Conservation (phyloP, 306 rosid genomes). For the Sicyos edulis region DNA sequence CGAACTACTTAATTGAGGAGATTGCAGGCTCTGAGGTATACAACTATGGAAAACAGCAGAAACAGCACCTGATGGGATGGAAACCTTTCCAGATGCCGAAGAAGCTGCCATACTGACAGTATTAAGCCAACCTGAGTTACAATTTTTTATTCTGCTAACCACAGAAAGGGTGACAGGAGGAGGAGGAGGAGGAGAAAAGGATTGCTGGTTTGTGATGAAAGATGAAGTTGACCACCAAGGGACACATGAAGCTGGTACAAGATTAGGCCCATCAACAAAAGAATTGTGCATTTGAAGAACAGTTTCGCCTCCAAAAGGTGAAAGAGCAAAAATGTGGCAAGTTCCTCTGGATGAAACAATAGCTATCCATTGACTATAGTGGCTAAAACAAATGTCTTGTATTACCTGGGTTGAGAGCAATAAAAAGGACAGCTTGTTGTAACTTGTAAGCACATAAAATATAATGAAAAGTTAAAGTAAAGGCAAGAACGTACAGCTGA, state of each 20-base stretch:
- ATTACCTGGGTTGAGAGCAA: constrained; percentile 51
- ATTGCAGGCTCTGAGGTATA: constrained; percentile 39
- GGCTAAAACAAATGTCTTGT: constrained; percentile 88
- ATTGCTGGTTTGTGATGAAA: constrained; percentile 56
- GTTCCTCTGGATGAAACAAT: constrained; percentile 80
- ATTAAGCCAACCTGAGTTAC: constrained; percentile 75
- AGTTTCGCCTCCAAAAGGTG: constrained; percentile 83
- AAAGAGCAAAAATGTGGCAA: constrained; percentile 70
- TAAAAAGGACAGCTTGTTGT: constrained; percentile 15
- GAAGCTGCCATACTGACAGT: constrained; percentile 82
- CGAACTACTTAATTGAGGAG: constrained; percentile 36
- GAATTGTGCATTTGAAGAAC: constrained; percentile 64
- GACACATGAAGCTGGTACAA: constrained; percentile 49
- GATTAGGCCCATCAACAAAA: constrained; percentile 50
- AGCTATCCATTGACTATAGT: constrained; percentile 76
- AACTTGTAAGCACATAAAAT: constrained; percentile 23
- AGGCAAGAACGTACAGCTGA: constrained; percentile 61
- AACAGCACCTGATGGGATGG: constrained; percentile 81
- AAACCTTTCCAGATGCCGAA: constrained; percentile 74
- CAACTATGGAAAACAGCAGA: constrained; percentile 75
- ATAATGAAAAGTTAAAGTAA: constrained; percentile 25
- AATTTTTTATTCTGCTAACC: constrained; percentile 85
- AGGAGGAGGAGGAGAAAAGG: constrained; percentile 51
- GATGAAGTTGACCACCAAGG: constrained; percentile 92
- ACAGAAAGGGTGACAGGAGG: constrained; percentile 76